phyloP scores from a whole-genome alignment of 1,284 basidiomycete genomes.

The Singerocomus rubriflavus region DNA sequence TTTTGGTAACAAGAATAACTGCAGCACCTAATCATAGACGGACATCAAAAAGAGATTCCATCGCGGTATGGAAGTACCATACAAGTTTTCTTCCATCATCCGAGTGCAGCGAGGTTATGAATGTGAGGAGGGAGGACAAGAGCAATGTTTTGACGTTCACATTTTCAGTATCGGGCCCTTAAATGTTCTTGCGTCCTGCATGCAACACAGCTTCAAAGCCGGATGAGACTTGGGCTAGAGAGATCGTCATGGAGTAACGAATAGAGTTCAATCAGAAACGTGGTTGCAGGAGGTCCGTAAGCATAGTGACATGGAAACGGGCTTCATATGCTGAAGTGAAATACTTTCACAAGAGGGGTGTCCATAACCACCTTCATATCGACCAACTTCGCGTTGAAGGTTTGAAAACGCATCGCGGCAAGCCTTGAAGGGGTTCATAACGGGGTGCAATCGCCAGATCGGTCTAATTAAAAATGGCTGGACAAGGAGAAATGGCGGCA shows the following conservation, averaged over 20 bases:
- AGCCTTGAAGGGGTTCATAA: background rate
- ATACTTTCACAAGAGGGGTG: background rate
- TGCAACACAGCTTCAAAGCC: slow-evolving; percentile 17
- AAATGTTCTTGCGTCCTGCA: slow-evolving; percentile 3
- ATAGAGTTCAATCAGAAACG: background rate
- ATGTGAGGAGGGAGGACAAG: background rate
- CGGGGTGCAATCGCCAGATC: background rate
- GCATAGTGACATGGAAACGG: background rate
- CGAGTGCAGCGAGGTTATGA: background rate
- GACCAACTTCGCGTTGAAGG: background rate
- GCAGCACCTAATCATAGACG: slow-evolving; percentile 3
- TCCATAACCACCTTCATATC: background rate
- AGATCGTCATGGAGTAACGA: background rate
- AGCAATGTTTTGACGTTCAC: background rate
- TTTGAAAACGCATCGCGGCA: background rate
- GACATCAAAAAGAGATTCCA: slow-evolving; percentile 1
- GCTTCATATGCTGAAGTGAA: background rate
- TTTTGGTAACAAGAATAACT: background rate
- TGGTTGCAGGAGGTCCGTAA: background rate
- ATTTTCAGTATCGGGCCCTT: slow-evolving; percentile 1
- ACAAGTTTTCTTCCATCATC: slow-evolving; percentile 17
- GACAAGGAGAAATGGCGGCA: background rate
- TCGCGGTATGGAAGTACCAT: background rate
- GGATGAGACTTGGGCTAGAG: background rate
- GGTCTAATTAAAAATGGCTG: background rate